Evolutionary conservation across 2,329 filamentous ascomycete species (phyloP), one percentile per base, ranked within the genome.

Genomic region (Colletotrichum sp.): DNA sequence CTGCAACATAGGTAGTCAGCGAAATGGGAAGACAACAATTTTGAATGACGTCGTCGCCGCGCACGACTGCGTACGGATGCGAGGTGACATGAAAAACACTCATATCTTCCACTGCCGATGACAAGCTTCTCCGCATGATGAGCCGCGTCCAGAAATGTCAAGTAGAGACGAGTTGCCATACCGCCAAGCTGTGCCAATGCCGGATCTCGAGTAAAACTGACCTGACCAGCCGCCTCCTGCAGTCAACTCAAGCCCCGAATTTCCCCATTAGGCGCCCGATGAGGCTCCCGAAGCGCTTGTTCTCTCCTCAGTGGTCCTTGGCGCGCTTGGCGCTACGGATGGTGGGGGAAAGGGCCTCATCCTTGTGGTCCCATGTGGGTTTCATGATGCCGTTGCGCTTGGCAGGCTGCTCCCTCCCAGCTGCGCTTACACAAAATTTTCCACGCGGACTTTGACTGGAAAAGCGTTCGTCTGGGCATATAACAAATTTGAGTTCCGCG

Each of bases 291-390:
- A 66, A n/a, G 48, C 16, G 55, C 30, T 24, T 57, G 24, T 38
- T 21, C 12, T 34, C 36, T 24, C 9, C 32, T 26, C 43, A 34
- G 52, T 64, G 32, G 16, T 8, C 15, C 70, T 73, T 73, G 73
- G 73, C 73, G 70, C 71, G n/a, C 73, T 75, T 75, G 64, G 70
- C 73, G n/a, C 63, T 10, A 24, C 70, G 70, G 57, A 57, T 64
- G 55, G 55, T 64, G 57, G 32, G 57, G 30, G 72, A 67, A 34
- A 57, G 15, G 36, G n/a, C n/a, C 6, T 67, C 55, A 64, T 75
- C 73, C 70, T 52, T 36, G 73, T 60, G 57, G 73, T 75, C 70
- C 68, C 64, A 58, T 68, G 32, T 68, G 63, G 73, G 73, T 75
- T 75, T 73, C 73, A 75, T 75, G 73, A 68, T 68, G 43, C 63